phyloP scores from a whole-genome alignment of 2,329 filamentous ascomycete species.

The Fusarium irregulare region DNA sequence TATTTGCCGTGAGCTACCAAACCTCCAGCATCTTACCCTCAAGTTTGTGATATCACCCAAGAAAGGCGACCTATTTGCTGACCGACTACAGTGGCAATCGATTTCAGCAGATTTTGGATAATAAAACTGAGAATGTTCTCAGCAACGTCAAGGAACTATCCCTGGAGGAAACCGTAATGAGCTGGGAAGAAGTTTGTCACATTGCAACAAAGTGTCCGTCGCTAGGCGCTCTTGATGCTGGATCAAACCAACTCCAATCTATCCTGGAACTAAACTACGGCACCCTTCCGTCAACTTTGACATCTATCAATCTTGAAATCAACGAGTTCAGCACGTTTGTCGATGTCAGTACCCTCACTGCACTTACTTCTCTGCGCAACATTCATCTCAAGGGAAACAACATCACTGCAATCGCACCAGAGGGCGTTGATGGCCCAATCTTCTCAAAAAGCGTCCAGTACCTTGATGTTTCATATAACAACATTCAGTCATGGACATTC shows the following conservation, averaged over 20 bases:
- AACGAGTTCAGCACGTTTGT: constrained; percentile 73
- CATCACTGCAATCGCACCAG: constrained; percentile 61
- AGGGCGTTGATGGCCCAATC: constrained; percentile 50
- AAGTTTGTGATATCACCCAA: constrained; percentile 66
- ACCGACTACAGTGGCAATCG: constrained; percentile 75
- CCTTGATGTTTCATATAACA: constrained; percentile 80
- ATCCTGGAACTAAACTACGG: constrained; percentile 58
- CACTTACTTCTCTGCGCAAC: constrained; percentile 64
- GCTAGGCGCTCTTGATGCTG: constrained; percentile 63
- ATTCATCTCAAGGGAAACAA: constrained; percentile 82
- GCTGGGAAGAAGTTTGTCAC: constrained; percentile 71
- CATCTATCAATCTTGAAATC: constrained; percentile 75
- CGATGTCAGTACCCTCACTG: constrained; percentile 65
- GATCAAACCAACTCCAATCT: constrained; percentile 67
- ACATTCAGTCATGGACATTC: constrained; percentile 76
- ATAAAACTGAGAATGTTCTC: constrained; percentile 56
- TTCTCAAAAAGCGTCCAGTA: constrained; percentile 69
- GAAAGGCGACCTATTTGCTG: constrained; percentile 21
- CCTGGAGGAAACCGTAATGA: constrained; percentile 74
- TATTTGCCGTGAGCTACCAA: constrained; percentile 77
- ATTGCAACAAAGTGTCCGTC: constrained; percentile 65
- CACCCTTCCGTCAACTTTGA: constrained; percentile 63
- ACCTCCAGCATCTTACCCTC: constrained; percentile 73
- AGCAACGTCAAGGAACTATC: constrained; percentile 68
- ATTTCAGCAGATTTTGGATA: constrained; percentile 60